A percentile compares a stretch with the other conserved stretches of the same genome.
Evolutionary conservation across 495 filamentous ascomycete species (phyloP).

Genomic region (Trichoderma reesei): DNA sequence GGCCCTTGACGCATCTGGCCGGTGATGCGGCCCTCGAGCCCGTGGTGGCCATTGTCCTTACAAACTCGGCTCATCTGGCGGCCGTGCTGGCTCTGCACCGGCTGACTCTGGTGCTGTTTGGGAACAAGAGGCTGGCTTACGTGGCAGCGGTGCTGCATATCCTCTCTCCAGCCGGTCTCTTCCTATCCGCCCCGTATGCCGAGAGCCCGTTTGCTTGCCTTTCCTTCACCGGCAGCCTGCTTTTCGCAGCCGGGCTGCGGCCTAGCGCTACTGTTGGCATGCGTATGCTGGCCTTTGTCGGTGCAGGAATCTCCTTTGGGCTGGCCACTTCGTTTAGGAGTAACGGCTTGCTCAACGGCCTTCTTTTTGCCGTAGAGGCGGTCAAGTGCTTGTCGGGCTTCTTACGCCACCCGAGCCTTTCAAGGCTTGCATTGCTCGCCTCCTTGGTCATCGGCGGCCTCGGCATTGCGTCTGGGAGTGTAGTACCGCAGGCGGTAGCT

Average conservation of each 20-base stretch:
- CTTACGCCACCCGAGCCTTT: slow-evolving; percentile 15
- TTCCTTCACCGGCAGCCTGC: slow-evolving; percentile 60
- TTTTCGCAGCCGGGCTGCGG: slow-evolving; percentile 52
- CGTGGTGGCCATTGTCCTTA: slow-evolving; percentile 50
- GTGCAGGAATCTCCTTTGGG: slow-evolving; percentile 59
- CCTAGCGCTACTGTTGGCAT: slow-evolving; percentile 18
- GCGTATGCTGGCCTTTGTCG: slow-evolving; percentile 42
- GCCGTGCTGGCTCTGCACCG: slow-evolving; percentile 63
- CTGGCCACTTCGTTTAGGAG: slow-evolving; percentile 66
- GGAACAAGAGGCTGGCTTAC: slow-evolving; percentile 46
- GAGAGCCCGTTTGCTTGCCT: slow-evolving; percentile 75
- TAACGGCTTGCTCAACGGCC: slow-evolving; percentile 80
- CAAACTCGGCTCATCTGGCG: slow-evolving; percentile 62
- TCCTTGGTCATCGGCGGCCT: slow-evolving; percentile 55
- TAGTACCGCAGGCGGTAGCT: slow-evolving; percentile 65
- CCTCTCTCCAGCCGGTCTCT: slow-evolving; percentile 77
- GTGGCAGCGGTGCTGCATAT: slow-evolving; percentile 65
- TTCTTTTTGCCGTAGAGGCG: slow-evolving; percentile 38
- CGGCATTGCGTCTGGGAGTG: slow-evolving; percentile 53
- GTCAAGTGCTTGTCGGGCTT: slow-evolving; percentile 41
- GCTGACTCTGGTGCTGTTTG: slow-evolving; percentile 38
- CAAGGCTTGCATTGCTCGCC: slow-evolving; percentile 37
- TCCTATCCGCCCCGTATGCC: slow-evolving; percentile 78
- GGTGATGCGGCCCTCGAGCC: slow-evolving; percentile 15
- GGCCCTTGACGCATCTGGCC: not conserved